Evolutionary conservation across 1,284 basidiomycete genomes (phyloP).

Genomic region (Hemileia vastatrix): DNA sequence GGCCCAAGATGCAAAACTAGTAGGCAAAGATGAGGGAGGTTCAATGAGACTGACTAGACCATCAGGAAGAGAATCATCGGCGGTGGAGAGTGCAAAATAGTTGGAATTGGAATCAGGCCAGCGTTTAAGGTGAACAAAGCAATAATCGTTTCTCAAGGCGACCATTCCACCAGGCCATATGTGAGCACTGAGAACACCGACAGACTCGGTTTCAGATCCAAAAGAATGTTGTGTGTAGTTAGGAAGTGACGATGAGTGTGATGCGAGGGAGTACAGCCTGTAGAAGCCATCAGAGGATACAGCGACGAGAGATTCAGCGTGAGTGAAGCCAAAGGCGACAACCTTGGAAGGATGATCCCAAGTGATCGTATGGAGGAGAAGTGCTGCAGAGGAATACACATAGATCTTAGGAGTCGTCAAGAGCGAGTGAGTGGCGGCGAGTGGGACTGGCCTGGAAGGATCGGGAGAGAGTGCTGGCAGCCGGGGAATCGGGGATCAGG

Average conservation of each 20-base stretch:
- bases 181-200: conserved; percentile 67
- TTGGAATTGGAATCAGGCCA: conserved; percentile 7
- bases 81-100: neutral
- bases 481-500: no score
- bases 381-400: conserved; percentile 12
- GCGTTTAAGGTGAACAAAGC: conserved; percentile 56
- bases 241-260: conserved; percentile 49
- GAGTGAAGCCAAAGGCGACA: conserved; percentile 70
- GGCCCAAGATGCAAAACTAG: no score
- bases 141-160: conserved; percentile 65
- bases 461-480: conserved; percentile 20
- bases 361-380: conserved; percentile 3
- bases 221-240: conserved; percentile 73
- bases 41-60: conserved; percentile 14
- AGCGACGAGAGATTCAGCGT: conserved; percentile 67
- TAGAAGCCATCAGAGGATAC: conserved; percentile 88
- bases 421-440: neutral
- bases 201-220: conserved; percentile 70
- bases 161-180: conserved; percentile 80
- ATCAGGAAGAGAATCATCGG: conserved; percentile 21
- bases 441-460: conserved; percentile 16
- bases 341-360: conserved; percentile 46
- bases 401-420: conserved; percentile 11
- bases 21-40: conserved; percentile 5
- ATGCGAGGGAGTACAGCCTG: conserved; percentile 67